These are phyloP conservation scores for Saitozyma sp. DNA, from an alignment of 768 basidiomycete species.

Conservation along the genomic window DNA sequence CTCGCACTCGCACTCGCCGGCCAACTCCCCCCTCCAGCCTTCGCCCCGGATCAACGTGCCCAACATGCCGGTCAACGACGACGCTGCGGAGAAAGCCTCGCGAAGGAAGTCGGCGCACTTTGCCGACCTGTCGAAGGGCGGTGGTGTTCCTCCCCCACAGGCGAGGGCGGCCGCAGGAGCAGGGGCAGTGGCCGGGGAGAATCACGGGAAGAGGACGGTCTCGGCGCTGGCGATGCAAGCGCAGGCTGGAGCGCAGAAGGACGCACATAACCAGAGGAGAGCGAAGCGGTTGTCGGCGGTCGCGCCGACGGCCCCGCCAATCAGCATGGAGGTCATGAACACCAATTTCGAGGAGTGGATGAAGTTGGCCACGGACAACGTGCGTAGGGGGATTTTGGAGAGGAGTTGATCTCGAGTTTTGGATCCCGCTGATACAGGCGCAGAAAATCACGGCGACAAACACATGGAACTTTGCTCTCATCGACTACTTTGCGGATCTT, in stretches of 20 bases:
- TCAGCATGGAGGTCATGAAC: slow-evolving; percentile 75
- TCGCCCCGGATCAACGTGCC: slow-evolving; percentile 5
- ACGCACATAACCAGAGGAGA: slow-evolving; percentile 50
- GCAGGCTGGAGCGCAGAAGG: slow-evolving; percentile 53
- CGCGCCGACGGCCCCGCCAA: slow-evolving; percentile 33
- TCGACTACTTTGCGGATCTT: slow-evolving; percentile 99
- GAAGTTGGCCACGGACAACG: slow-evolving; percentile 99
- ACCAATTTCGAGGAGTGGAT: slow-evolving; percentile 99
- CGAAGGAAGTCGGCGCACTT: slow-evolving; percentile 57
- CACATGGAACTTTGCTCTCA: slow-evolving; percentile 96
- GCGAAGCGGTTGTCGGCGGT: slow-evolving; percentile 40
- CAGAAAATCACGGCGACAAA: slow-evolving; percentile 99
- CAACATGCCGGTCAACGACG: slow-evolving; percentile 64
- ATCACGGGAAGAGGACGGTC: slow-evolving; percentile 27
- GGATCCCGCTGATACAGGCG: not conserved
- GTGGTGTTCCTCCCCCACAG: slow-evolving; percentile 3
- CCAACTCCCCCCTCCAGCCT: slow-evolving; percentile 17
- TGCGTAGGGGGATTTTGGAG: slow-evolving; percentile 51
- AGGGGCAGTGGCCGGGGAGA: slow-evolving; percentile 55
- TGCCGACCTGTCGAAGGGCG: slow-evolving; percentile 19
- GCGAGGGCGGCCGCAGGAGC: slow-evolving; percentile 6
- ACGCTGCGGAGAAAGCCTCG: slow-evolving; percentile 79
- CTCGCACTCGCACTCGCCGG: not conserved
- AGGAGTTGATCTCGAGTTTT: not conserved
- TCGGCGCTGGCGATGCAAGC: slow-evolving; percentile 57